Base-by-base conservation (phyloP, 306 rosid genomes). In the Neltuma alba region DNA sequence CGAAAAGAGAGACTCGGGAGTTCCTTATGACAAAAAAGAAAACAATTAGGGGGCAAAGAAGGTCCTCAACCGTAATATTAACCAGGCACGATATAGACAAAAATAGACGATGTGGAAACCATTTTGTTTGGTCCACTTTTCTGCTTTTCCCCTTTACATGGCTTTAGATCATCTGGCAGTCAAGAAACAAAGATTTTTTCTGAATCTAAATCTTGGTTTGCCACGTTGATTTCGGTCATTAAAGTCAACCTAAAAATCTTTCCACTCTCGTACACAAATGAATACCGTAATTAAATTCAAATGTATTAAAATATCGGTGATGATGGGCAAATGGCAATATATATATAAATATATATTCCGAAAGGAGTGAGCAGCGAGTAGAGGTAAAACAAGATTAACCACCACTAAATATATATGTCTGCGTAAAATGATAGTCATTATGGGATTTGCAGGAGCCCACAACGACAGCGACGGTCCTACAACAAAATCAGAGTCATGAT, bases 381-480 rank as follows among this genome's bases (percentile, higher is more conserved):
- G 9, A 10, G 9, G 4, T 33, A 33, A 33, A 33, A 1, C 36
- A 33, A 33, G 36, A 33, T 33, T 33, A 33, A n/a, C n/a, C n/a
- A n/a, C n/a, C n/a, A n/a, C n/a, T n/a, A n/a, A n/a, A n/a, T n/a
- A n/a, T n/a, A n/a, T n/a, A n/a, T n/a, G n/a, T n/a, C 42, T 38
- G 9, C 42, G 42, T 1, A 38, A n/a, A 45, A 45, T 20, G 52
- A 14, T 14, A 4, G 15, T 15, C n/a, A 45, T 45, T 48, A n/a
- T 5, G 75, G 58, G 80, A 79, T 72, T 72, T 76, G 16, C 54
- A 7, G 60, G 84, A 42, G 82, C 82, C 84, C 73, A 79, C 89
- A 25, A 78, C 52, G 86, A 11, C 8, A 27, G 1, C 8, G 1
- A 3, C 7, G 28, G 36, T 33, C 58, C 27, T 52, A 18, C 27